These are phyloP conservation scores for Colletotrichum sp. DNA, from an alignment of 2,329 filamentous ascomycete species.

Conservation along the genomic window DNA sequence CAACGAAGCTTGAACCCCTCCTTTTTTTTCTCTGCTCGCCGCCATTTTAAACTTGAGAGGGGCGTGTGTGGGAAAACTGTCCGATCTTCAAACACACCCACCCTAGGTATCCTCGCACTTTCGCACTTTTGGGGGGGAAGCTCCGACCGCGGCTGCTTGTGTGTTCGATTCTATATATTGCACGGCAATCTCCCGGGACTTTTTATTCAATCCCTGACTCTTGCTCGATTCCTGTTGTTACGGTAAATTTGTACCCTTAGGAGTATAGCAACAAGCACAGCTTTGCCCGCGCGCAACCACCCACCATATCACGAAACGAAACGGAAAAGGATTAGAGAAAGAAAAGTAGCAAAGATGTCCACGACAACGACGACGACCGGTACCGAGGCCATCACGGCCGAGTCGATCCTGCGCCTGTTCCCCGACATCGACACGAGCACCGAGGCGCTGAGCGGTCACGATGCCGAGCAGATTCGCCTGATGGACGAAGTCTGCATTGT, in stretches of 20 bases:
- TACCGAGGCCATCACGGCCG: constrained; percentile 75
- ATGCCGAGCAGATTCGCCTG: constrained; percentile 95
- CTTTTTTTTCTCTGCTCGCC: neutral
- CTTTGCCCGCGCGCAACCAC: neutral
- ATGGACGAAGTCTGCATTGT: constrained; percentile 99
- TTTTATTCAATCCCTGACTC: neutral
- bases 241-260: neutral
- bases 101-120: neutral
- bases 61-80: neutral
- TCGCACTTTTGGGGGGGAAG: neutral
- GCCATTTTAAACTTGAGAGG: neutral
- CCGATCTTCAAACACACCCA: neutral
- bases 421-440: constrained; percentile 79
- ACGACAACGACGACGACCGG: constrained; percentile 46
- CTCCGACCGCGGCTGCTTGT: neutral
- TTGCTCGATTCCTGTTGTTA: neutral
- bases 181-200: neutral
- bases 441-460: constrained; percentile 84
- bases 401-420: constrained; percentile 87
- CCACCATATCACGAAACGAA: neutral
- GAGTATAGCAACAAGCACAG: neutral
- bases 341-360: constrained; percentile 27
- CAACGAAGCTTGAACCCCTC: neutral
- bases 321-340: neutral
- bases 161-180: neutral